Conservation (phyloP, 129 eudicot species). For the Lonicera japonica region DNA sequence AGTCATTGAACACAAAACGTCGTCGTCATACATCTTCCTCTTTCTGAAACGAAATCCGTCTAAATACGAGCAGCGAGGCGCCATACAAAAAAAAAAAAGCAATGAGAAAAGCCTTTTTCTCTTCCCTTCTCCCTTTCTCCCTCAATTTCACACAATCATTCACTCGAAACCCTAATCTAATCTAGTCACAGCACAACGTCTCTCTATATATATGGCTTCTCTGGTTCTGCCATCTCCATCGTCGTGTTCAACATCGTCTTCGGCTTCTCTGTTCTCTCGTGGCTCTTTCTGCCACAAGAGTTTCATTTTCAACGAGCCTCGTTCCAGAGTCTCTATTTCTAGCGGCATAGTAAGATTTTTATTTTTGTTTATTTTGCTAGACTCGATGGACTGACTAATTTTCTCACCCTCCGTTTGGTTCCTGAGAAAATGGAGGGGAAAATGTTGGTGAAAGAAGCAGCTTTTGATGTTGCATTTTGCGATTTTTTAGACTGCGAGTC, state of each 20-base stretch:
- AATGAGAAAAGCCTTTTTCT: neutral
- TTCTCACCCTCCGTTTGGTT: neutral
- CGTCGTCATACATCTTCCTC: neutral
- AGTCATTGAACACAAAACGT: neutral
- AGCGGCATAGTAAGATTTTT: slow-evolving; percentile 41
- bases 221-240: slow-evolving; percentile 37
- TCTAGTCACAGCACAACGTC: neutral
- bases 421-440: neutral
- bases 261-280: slow-evolving; percentile 24
- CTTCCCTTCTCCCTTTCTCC: neutral
- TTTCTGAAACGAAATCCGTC: neutral
- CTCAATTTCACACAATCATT: neutral
- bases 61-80: neutral
- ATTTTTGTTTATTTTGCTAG: neutral
- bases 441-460: no score
- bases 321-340: slow-evolving; percentile 17
- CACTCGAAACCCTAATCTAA: slow-evolving; percentile 20
- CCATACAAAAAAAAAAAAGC: neutral
- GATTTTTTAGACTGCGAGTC: no score
- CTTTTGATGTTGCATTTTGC: no score
- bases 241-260: slow-evolving; percentile 28
- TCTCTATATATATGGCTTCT: slow-evolving; percentile 39
- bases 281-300: slow-evolving; percentile 20
- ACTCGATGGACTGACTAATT: neutral
- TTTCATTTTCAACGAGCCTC: slow-evolving; percentile 9